Base-by-base conservation (phyloP, 2,329 filamentous ascomycete genomes). In the Fusarium stilboides region DNA sequence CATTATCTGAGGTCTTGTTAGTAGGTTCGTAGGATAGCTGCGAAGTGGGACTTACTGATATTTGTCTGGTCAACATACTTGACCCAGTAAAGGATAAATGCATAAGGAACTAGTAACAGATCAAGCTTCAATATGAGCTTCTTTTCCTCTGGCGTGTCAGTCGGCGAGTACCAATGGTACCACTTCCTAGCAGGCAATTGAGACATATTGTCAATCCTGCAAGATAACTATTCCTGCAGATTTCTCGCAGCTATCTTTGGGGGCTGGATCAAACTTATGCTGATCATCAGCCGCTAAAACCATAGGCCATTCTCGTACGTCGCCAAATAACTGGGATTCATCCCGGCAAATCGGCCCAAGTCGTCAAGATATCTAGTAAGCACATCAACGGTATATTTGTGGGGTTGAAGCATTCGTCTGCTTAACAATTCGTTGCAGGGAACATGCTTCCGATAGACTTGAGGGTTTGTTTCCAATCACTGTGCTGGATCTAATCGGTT, bases 101-200 rank as follows among this genome's bases (percentile, higher is more conserved):
- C 67, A 26, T 88, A 88, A 0, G 86, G 86, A 0, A 89, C 83
- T 34, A 89, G 84, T 2, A 88, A 74, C 0, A 85, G 15, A 62
- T 89, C 87, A 12, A 89, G 81, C 70, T 88, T 89, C n/a, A 83
- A 53, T 36, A 89, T 85, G 5, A 89, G 78, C 61, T 79, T 73
- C 31, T 45, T 36, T 8, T 36, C 71, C 13, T 67, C 62, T 2
- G 67, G 57, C 0, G 81, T 85, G 62, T 89, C 86, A 8, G 82
- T 76, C 19, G 81, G 76, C 4, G 84, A 75, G 71, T 82, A 87
- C 85, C 84, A 87, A 60, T 83, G 78, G 42, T 70, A 70, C 64
- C 67, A 68, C 28, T 51, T 66, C 45, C 67, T 55, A 15, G 36
- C 51, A 3, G 46, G 57, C 26, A 28, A 40, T 15, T 26, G 47